phyloP scores from a whole-genome alignment of 2,329 filamentous ascomycete species.

The Fusarium miscanthi region DNA sequence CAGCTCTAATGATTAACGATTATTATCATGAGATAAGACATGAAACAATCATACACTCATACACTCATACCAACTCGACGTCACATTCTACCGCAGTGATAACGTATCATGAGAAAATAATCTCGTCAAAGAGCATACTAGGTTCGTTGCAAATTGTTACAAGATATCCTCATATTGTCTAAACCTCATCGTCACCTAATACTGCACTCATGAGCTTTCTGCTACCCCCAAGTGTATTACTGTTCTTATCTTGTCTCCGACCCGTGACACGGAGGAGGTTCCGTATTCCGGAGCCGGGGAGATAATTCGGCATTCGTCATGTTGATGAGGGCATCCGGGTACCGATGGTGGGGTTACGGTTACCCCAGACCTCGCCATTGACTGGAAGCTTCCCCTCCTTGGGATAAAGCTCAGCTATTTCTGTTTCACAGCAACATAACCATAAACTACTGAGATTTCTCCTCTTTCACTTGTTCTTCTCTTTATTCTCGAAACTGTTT shows the following conservation, averaged over 20 bases:
- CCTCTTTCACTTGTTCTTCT: constrained; percentile 1
- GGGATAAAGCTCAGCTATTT: constrained; percentile 19
- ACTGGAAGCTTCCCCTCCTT: constrained; percentile 38
- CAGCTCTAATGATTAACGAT: background rate
- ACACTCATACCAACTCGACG: background rate
- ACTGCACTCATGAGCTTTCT: background rate
- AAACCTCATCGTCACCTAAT: background rate
- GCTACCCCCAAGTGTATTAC: background rate
- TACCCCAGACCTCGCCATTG: constrained; percentile 24
- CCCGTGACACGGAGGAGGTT: constrained; percentile 27
- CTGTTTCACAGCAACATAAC: constrained; percentile 16
- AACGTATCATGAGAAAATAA: background rate
- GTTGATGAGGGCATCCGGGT: constrained; percentile 17
- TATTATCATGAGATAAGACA: background rate
- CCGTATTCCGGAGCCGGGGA: constrained; percentile 35
- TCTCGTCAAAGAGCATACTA: background rate
- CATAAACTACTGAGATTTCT: constrained; percentile 13
- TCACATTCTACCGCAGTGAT: background rate
- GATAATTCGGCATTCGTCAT: constrained; percentile 42
- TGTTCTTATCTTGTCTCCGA: constrained; percentile 10
- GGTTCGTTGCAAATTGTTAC: background rate
- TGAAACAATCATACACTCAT: background rate
- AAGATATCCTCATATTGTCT: background rate
- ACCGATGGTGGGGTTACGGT: constrained; percentile 33
- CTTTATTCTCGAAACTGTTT: background rate